Evolutionary conservation across 768 basidiomycete species (phyloP).

Genomic region (Russula foetens): DNA sequence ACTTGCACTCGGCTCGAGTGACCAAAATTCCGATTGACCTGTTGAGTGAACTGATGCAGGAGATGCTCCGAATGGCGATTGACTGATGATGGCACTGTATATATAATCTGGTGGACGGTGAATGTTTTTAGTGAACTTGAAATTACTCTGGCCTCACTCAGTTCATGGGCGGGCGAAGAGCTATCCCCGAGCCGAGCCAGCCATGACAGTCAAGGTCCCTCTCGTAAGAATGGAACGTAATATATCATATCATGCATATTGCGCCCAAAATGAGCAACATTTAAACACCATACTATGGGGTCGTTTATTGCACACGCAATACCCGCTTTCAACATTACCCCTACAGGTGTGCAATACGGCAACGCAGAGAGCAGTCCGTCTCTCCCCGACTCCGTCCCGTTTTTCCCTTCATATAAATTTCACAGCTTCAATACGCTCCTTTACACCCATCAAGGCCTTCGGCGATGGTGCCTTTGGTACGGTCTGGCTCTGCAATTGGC

Average conservation of each 20-base stretch:
- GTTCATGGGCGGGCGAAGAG: too few relatives aligned
- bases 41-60: background rate
- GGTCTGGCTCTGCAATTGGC: conserved; percentile 99
- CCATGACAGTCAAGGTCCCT: too few relatives aligned
- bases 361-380: conserved; percentile 26
- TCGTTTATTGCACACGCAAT: conserved; percentile 62
- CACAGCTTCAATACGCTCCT: conserved; percentile 76
- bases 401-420: background rate
- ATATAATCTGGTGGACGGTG: too few relatives aligned
- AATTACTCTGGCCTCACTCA: too few relatives aligned
- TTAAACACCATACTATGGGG: too few relatives aligned
- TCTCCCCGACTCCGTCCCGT: background rate
- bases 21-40: background rate
- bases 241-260: too few relatives aligned
- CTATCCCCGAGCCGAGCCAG: too few relatives aligned
- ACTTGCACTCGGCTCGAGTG: background rate
- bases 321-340: conserved; percentile 66
- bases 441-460: conserved; percentile 92
- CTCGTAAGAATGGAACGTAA: too few relatives aligned
- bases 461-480: conserved; percentile 99
- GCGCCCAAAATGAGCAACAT: too few relatives aligned
- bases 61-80: conserved; percentile 9
- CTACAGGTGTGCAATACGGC: conserved; percentile 66
- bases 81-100: too few relatives aligned
- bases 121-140: too few relatives aligned